Evolutionary conservation across 1,139 yeast genomes (phyloP).

Genomic region (Blastobotrys indianensis): DNA sequence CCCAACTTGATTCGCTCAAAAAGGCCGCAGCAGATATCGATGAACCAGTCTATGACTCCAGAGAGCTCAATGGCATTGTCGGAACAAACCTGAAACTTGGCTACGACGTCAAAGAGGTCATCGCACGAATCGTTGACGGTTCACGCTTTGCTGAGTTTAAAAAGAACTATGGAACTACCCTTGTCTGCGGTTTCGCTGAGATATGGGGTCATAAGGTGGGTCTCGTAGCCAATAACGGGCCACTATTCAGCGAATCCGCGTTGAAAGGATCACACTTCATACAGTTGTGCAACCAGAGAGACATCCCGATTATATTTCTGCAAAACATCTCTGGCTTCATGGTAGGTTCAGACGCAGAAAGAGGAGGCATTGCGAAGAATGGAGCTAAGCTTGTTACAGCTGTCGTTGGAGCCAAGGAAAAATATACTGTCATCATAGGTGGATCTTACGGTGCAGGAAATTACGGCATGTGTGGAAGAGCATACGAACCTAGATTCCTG

Average conservation of each 20-base stretch:
- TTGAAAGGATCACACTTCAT: constrained; percentile 35
- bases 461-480: constrained; percentile 37
- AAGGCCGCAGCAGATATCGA: constrained; percentile 17
- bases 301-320: constrained; percentile 32
- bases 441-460: constrained; percentile 36
- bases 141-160: constrained; percentile 33
- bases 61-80: constrained; percentile 32
- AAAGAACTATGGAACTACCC: constrained; percentile 31
- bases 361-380: constrained; percentile 35
- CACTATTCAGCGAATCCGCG: constrained; percentile 33
- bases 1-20: too few relatives aligned
- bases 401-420: constrained; percentile 33
- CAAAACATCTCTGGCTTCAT: constrained; percentile 35
- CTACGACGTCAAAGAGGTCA: constrained; percentile 33
- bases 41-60: constrained; percentile 31
- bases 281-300: constrained; percentile 33
- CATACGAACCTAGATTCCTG: constrained; percentile 34
- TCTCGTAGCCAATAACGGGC: constrained; percentile 35
- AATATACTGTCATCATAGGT: constrained; percentile 33
- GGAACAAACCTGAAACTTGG: constrained; percentile 32
- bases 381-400: constrained; percentile 36
- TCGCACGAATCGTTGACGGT: constrained; percentile 34
- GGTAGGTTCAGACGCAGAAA: constrained; percentile 36
- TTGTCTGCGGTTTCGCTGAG: constrained; percentile 32
- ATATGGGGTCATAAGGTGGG: constrained; percentile 34